Percentiles rank a stretch among this genome's conserved stretches.
phyloP scores from a whole-genome alignment of 129 eudicot species.

The Saposhnikovia divaricata region DNA sequence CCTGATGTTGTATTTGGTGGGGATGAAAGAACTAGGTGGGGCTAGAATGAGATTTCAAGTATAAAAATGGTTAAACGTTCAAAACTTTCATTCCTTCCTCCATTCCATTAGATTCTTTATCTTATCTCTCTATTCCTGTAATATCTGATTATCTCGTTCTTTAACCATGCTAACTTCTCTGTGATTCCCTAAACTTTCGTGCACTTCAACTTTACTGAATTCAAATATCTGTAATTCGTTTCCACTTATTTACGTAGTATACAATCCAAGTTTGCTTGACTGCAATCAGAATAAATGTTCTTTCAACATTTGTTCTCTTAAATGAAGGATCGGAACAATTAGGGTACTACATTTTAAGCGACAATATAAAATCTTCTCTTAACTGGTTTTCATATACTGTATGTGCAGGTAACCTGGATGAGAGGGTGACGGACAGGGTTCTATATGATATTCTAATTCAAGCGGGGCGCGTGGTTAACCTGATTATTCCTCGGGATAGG shows the following conservation, averaged over 20 bases:
- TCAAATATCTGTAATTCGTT: not conserved
- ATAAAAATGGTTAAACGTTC: no score
- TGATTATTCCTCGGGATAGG: not conserved
- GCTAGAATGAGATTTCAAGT: no score
- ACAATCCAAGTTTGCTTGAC: not conserved
- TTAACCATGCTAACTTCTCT: no score
- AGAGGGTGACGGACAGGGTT: not conserved
- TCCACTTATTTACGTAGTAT: not conserved
- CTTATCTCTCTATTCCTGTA: not conserved
- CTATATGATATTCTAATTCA: constrained; percentile 5
- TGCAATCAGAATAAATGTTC: not conserved
- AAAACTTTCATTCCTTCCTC: no score
- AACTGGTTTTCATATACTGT: not conserved
- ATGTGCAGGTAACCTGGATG: constrained; percentile 1
- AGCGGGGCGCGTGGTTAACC: not conserved
- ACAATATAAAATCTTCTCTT: not conserved
- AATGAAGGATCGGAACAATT: not conserved
- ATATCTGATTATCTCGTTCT: not conserved
- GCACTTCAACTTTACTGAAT: not conserved
- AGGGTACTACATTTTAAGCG: not conserved
- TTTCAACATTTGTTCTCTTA: no score
- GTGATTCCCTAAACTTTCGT: no score
- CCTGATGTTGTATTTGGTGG: no score
- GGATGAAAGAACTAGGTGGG: no score
- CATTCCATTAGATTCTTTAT: no score